Base-by-base conservation (phyloP, 2,329 filamentous ascomycete genomes). In the Fusarium napiforme region DNA sequence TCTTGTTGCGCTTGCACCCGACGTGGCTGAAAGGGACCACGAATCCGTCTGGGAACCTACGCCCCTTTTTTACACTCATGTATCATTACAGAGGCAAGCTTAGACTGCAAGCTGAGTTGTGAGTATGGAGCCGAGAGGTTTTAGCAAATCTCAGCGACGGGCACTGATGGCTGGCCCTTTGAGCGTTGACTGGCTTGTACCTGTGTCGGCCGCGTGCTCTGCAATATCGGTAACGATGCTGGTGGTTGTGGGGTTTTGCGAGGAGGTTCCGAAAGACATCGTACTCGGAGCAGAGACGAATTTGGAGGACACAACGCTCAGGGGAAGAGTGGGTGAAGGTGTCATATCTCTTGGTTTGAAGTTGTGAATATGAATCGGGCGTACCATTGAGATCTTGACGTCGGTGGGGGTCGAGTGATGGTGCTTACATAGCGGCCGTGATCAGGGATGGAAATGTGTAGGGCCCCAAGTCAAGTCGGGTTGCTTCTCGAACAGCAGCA, bases 1-100 rank as follows among this genome's bases (percentile, higher is more conserved):
- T 98, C 84, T 97, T 97, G 86, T 97, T 97, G 85, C 99, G 97
- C 81, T 98, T 95, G 76, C 95, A 9, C 2, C 23, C 2, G 0
- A 32, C 23, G 1, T 4, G 11, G 43, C 18, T 15, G 0, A 5
- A 7, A 19, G 0, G 9, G 18, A 28, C 43, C 7, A 19, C 8
- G 5, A 28, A 28, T 46, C 43, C 5, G 18, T 7, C 23, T 15
- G 4, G 12, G 8, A 1, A 1, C 23, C 18, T 9, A 10, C 0
- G 16, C 23, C n/a, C n/a, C n/a, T n/a, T n/a, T 26, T 26, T 26
- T 26, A 26, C 26, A 26, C 26, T 26, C 26, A 26, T 26, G 26
- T 6, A 26, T 26, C 26, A 26, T 26, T 26, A 3, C 16, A 30
- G 28, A 30, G 28, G 28, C 28, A 30, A 30, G 30, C 30, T 28